These are phyloP conservation scores for Dictyophora rubrovolvata DNA, from an alignment of 768 basidiomycete genomes.

Conservation along the genomic window DNA sequence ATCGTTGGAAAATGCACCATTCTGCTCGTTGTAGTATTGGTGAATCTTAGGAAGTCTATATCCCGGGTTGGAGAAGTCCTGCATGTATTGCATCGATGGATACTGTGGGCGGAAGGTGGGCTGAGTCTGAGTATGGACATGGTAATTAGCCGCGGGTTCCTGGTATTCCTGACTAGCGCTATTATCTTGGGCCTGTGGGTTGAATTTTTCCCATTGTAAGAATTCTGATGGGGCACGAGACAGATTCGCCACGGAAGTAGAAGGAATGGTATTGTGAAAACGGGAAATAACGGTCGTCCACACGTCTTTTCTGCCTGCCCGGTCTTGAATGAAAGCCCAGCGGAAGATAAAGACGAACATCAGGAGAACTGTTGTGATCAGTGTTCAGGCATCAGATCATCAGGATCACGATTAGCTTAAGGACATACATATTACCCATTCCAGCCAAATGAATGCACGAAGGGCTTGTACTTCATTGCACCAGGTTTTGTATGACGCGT, in stretches of 20 bases:
- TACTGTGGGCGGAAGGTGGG: not conserved
- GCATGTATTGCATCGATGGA: not conserved
- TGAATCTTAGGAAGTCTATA: not conserved
- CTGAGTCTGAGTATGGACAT: not conserved
- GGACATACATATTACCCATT: slow-evolving; percentile 42
- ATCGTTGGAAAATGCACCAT: not conserved
- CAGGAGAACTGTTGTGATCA: slow-evolving; percentile 28
- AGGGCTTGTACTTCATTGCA: slow-evolving; percentile 45
- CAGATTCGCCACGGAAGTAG: not conserved
- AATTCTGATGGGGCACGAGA: not conserved
- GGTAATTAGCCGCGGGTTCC: not conserved
- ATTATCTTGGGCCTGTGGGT: not conserved
- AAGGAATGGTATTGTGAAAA: slow-evolving; percentile 14
- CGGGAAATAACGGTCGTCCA: slow-evolving; percentile 42
- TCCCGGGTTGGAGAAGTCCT: not conserved
- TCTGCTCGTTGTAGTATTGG: not conserved
- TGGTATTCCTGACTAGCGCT: not conserved
- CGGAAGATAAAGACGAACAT: slow-evolving; percentile 32
- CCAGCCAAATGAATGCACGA: slow-evolving; percentile 49
- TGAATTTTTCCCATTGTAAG: slow-evolving; percentile 7
- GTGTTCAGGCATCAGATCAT: not conserved
- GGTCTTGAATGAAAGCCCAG: slow-evolving; percentile 34
- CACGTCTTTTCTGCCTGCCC: slow-evolving; percentile 39
- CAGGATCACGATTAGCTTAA: not conserved
- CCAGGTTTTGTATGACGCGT: slow-evolving; percentile 37